A percentile compares a stretch with the other conserved stretches of the same genome.
Conservation (phyloP, 345 rosid genomes). For the Camelina sativa region DNA sequence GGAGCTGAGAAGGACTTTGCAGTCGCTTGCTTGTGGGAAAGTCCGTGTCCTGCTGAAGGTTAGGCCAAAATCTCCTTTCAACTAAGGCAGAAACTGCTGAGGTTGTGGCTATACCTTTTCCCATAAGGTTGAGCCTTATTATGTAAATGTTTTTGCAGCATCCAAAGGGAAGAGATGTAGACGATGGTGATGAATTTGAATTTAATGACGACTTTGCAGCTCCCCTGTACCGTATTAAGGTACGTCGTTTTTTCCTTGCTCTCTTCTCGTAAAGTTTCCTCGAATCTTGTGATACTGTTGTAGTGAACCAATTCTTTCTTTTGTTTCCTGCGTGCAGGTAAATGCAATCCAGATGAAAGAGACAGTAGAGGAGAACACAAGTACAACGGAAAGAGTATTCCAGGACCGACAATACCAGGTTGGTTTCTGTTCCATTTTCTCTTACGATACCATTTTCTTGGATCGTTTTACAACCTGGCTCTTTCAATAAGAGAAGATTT, state of each 20-base stretch:
- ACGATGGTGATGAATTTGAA: slow-evolving; percentile 81
- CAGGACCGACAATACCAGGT: slow-evolving; percentile 99
- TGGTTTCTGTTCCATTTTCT: slow-evolving; percentile 10
- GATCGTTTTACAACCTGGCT: background rate
- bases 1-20: slow-evolving; percentile 90
- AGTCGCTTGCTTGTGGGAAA: slow-evolving; percentile 99
- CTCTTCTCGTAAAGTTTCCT: background rate
- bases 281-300: slow-evolving; percentile 11
- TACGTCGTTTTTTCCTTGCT: slow-evolving; percentile 24
- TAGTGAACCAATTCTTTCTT: slow-evolving; percentile 4
- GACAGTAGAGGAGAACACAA: slow-evolving; percentile 97
- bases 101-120: background rate
- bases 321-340: slow-evolving; percentile 59
- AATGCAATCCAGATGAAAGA: slow-evolving; percentile 99
- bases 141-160: slow-evolving; percentile 49
- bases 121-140: background rate
- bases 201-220: slow-evolving; percentile 85
- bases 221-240: slow-evolving; percentile 91
- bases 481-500: slow-evolving; percentile 2
- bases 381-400: slow-evolving; percentile 97
- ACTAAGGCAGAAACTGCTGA: slow-evolving; percentile 9
- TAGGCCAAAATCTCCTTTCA: slow-evolving; percentile 15
- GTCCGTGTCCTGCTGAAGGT: slow-evolving; percentile 94
- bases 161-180: slow-evolving; percentile 95
- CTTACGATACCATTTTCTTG: background rate